Base-by-base conservation (phyloP, 2,329 filamentous ascomycete species). In the Bipolaris gigantea region DNA sequence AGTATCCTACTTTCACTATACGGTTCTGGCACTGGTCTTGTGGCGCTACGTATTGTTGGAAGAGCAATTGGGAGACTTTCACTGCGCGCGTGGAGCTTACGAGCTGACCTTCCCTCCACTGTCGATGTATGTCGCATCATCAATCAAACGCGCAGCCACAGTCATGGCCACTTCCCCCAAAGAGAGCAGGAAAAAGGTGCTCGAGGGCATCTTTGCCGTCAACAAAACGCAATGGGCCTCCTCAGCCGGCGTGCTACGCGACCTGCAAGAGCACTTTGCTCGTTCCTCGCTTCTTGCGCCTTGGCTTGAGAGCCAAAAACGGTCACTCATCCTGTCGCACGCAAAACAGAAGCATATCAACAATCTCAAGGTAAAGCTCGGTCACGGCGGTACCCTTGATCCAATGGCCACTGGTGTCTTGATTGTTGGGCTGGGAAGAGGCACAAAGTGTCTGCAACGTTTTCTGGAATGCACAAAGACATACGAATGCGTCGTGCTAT, bases 311-410 rank as follows among this genome's bases (percentile, higher is more conserved):
- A 77, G 82, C 48, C 86, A 92, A 63, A 79, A 79, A 50, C 80
- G 78, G 43, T 83, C 15, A 75, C 79, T 61, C 87, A 90, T 72
- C 77, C 77, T 54, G 79, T 82, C 53, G 78, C 36, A 57, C 19
- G 59, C 79, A 53, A 84, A 88, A 70, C 81, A 82, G 62, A 80
- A 82, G 63, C 83, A 87, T 56, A 75, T 76, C 43, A 61, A 65
- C 3, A 67, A 70, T 21, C 63, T 73, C 27, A 85, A 90, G 58
- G 88, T 97, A 64, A 99, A 97, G 80, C 89, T 97, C 69, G 94
- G 94, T 32, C 94, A 99, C 77, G 94, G 94, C 56, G 94, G 94
- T 39, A 99, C 94, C 1, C 83, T 99, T 16, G 94, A 99, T 70
- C 94, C 94, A 23, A 83, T 97, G 66, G 94, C 94, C 8, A 96